phyloP scores from a whole-genome alignment of 1,284 basidiomycete genomes.

The Irpex lacteus region DNA sequence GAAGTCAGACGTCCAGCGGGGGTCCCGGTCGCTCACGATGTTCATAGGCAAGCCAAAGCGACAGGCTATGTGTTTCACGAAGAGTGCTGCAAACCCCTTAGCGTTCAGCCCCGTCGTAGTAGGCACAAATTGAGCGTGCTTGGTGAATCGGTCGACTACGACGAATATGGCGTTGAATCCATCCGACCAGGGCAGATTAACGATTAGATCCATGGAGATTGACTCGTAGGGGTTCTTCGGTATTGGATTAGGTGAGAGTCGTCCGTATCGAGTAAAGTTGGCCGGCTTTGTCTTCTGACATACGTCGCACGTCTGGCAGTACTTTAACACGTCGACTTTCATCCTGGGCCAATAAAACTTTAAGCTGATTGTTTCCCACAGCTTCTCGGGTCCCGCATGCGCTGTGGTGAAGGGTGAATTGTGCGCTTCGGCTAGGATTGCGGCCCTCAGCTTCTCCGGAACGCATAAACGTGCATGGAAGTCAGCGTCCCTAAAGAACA shows the following conservation, averaged over 20 bases:
- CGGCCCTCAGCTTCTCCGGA: too few relatives aligned
- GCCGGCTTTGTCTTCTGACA: not conserved
- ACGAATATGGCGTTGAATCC: not conserved
- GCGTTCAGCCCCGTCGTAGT: conserved; percentile 12
- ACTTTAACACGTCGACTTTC: too few relatives aligned
- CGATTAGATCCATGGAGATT: too few relatives aligned
- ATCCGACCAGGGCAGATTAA: not conserved
- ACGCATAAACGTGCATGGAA: too few relatives aligned
- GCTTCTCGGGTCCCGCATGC: too few relatives aligned
- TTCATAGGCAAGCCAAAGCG: conserved; percentile 22
- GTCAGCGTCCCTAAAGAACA: too few relatives aligned
- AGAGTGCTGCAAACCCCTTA: conserved; percentile 18
- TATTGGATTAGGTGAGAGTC: not conserved
- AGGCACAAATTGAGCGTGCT: conserved; percentile 34
- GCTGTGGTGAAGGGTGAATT: too few relatives aligned
- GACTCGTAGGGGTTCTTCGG: too few relatives aligned
- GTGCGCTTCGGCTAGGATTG: too few relatives aligned
- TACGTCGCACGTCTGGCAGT: too few relatives aligned
- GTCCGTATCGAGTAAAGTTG: not conserved
- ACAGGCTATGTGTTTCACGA: conserved; percentile 18
- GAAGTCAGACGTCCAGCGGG: conserved; percentile 24
- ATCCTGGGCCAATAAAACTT: too few relatives aligned
- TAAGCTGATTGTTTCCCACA: too few relatives aligned
- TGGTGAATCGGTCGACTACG: conserved; percentile 18
- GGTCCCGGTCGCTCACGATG: conserved; percentile 27